Evolutionary conservation across 345 rosid genomes (phyloP), one percentile per base, ranked within the genome.

Genomic region (Lumnitzera littorea): DNA sequence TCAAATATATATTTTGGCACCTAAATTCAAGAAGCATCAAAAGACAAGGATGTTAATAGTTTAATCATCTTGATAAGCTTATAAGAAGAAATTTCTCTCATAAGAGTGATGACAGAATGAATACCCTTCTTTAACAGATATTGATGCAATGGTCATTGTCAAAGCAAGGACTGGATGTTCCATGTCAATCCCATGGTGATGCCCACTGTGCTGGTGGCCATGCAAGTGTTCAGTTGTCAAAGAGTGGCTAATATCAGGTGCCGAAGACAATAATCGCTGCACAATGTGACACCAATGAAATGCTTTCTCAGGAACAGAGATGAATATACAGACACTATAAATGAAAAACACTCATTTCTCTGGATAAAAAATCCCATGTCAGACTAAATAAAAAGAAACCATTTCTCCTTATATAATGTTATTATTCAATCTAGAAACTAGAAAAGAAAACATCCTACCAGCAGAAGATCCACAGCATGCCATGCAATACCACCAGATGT

Each of bases 81-180:
- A 27, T 27, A 0, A 27, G 3, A 27, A 27, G 31, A 27, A 27
- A 27, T 27, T 27, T 27, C 31, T 27, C 31, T 27, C 31, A 9
- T 4, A 36, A 36, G 9, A 36, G 46, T 11, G 17, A 60, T 50
- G 46, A 47, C 36, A 67, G 48, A 15, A 13, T 43, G 1, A 41
- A 61, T 81, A 92, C 98, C 95, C 89, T 84, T 83, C 96, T 81
- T 89, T 92, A 56, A 86, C 60, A 57, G 88, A 80, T 74, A 92
- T 87, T 60, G 96, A 88, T 60, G 88, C 73, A 60, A 86, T 59
- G n/a, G 85, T 86, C 81, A 87, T 70, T 70, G 70, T 80, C 71
- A 92, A 78, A 61, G 98, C 96, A 43, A 92, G 86, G 62, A 69
- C 24, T 43, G 96, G 98, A 62, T 89, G 87, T 47, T 63, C 69